phyloP scores from a whole-genome alignment of 2,329 filamentous ascomycete genomes.

The Reticulascus tulasneorum region DNA sequence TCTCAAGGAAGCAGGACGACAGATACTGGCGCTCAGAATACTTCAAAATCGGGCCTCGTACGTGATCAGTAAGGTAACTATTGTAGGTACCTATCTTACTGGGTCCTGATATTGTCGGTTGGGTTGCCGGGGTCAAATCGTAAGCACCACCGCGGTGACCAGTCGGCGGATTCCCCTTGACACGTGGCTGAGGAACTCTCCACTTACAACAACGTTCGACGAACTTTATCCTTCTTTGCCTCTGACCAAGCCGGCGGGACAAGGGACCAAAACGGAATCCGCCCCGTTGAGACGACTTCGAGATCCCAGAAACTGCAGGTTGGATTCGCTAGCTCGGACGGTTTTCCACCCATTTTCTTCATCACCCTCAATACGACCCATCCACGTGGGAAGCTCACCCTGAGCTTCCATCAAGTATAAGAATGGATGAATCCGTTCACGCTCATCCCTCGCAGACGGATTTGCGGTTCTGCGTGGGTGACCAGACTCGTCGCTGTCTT shows the following conservation, averaged over 20 bases:
- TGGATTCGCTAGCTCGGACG: neutral
- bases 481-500: constrained; percentile 10
- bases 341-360: neutral
- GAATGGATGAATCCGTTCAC: constrained; percentile 12
- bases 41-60: no score
- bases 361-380: neutral
- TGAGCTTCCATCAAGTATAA: constrained; percentile 2
- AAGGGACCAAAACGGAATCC: neutral
- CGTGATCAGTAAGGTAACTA: no score
- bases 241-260: neutral
- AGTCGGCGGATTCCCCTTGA: constrained; percentile 11
- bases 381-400: neutral
- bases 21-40: no score
- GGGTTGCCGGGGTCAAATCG: no score
- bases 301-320: neutral
- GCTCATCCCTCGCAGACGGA: constrained; percentile 7
- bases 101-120: no score
- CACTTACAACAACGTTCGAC: constrained; percentile 5
- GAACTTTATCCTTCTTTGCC: constrained; percentile 1
- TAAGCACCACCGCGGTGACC: no score
- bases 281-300: constrained; percentile 3
- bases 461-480: constrained; percentile 11
- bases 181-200: constrained; percentile 12
- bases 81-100: no score
- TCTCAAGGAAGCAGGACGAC: no score